Evolutionary conservation across 164 flowering plant species (phyloP).

Genomic region (Taxillus chinensis): DNA sequence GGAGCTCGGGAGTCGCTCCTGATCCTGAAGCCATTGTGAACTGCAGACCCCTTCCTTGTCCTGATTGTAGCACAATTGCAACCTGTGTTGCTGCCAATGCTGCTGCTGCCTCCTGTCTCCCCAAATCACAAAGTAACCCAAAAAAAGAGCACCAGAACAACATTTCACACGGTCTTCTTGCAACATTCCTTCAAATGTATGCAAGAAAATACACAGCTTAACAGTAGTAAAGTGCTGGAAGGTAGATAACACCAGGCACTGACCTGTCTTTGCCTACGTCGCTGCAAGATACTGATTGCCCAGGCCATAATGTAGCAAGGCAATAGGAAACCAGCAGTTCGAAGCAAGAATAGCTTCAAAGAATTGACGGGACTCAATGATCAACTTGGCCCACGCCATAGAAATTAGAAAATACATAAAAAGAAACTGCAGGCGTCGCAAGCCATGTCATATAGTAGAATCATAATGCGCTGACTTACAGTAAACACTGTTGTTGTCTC

Average conservation of each 20-base stretch:
- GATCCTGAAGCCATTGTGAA: constrained; percentile 33
- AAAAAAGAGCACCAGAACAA: too few species aligned
- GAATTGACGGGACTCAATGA: constrained; percentile 6
- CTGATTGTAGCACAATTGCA: constrained; percentile 39
- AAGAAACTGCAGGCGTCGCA: background rate
- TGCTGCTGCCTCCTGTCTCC: constrained; percentile 28
- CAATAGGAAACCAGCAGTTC: constrained; percentile 82
- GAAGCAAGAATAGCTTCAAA: constrained; percentile 84
- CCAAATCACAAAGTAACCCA: background rate
- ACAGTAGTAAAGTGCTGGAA: too few species aligned
- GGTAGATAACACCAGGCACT: too few species aligned
- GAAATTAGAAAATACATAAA: background rate
- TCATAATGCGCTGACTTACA: too few species aligned
- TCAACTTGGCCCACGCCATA: constrained; percentile 2
- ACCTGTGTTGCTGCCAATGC: constrained; percentile 36
- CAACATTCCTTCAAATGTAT: too few species aligned
- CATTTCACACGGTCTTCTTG: too few species aligned
- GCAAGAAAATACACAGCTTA: too few species aligned
- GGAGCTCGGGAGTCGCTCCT: constrained; percentile 17
- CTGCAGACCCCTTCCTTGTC: constrained; percentile 33
- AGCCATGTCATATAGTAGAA: background rate
- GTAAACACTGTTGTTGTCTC: constrained; percentile 60
- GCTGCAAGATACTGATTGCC: constrained; percentile 87
- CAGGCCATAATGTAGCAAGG: constrained; percentile 97
- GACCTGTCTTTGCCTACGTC: constrained; percentile 74